Conservation (phyloP, 2,329 filamentous ascomycete species). For the Aplosporella prunicola region DNA sequence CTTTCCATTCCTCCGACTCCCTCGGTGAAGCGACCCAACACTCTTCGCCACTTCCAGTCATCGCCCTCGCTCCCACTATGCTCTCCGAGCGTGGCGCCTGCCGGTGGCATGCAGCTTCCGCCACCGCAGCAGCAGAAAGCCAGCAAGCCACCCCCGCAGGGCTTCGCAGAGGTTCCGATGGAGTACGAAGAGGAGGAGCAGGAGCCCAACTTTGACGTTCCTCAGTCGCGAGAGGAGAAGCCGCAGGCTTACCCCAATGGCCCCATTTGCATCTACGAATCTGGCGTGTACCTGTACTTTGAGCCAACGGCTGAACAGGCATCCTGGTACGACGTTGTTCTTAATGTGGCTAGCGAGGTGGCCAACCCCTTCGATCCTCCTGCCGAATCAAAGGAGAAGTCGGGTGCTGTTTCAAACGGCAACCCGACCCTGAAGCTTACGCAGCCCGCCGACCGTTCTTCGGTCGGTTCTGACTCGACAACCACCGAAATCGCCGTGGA, state of each 20-base stretch:
- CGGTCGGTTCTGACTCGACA: conserved; percentile 11
- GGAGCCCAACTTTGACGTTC: conserved; percentile 44
- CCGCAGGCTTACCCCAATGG: conserved; percentile 75
- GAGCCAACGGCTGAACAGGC: conserved; percentile 74
- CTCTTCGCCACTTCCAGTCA: conserved; percentile 52
- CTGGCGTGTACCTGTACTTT: conserved; percentile 67
- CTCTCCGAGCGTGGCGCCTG: conserved; percentile 41
- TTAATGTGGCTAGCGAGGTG: conserved; percentile 78
- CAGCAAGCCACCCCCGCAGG: conserved; percentile 25
- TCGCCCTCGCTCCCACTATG: conserved; percentile 50
- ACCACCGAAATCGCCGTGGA: conserved; percentile 10
- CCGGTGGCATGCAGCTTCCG: conserved; percentile 44
- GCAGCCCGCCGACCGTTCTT: conserved; percentile 7
- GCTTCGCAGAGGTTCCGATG: conserved; percentile 50
- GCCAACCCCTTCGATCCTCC: conserved; percentile 56
- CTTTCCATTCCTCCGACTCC: conserved; percentile 51
- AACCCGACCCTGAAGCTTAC: conserved; percentile 7
- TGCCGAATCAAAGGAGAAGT: conserved; percentile 7
- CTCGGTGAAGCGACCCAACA: conserved; percentile 38
- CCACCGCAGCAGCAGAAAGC: conserved; percentile 25
- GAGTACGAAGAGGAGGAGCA: conserved; percentile 56
- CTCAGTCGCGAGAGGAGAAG: conserved; percentile 56
- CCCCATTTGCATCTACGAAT: conserved; percentile 71
- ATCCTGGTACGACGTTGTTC: conserved; percentile 67
- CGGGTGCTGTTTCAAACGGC: conserved; percentile 5